A percentile compares a stretch with the other conserved stretches of the same genome.
Conservation (phyloP, 768 basidiomycete genomes). For the Jaapia argillacea region DNA sequence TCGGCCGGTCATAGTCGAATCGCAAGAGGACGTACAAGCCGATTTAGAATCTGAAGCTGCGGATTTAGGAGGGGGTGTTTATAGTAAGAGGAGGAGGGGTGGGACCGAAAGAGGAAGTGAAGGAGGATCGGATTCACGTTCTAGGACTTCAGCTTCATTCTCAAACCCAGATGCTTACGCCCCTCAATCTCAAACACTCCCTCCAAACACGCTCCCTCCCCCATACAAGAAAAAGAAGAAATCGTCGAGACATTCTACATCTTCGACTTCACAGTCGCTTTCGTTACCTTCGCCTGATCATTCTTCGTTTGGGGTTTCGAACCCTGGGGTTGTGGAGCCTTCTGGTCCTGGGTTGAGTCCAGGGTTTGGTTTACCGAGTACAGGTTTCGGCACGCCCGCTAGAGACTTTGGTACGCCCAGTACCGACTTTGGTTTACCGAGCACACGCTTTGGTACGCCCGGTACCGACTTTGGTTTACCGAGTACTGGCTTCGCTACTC, state of each 20-base stretch:
- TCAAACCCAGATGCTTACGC: slow-evolving; percentile 20
- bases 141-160: slow-evolving; percentile 45
- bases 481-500: too few species aligned
- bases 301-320: slow-evolving; percentile 17
- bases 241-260: slow-evolving; percentile 21
- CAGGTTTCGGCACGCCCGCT: too few species aligned
- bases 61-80: slow-evolving; percentile 51
- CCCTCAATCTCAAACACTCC: slow-evolving; percentile 13
- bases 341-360: slow-evolving; percentile 25
- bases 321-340: slow-evolving; percentile 8
- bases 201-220: slow-evolving; percentile 3
- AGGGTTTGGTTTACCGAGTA: too few species aligned
- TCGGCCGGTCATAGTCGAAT: slow-evolving; percentile 1
- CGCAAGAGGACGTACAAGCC: slow-evolving; percentile 11
- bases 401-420: too few species aligned
- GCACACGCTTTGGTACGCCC: too few species aligned
- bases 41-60: slow-evolving; percentile 38
- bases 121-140: slow-evolving; percentile 48
- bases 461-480: too few species aligned
- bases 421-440: too few species aligned
- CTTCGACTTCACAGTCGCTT: slow-evolving; percentile 34
- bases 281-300: slow-evolving; percentile 32
- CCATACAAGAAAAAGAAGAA: slow-evolving; percentile 11
- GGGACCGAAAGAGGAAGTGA: slow-evolving; percentile 20
- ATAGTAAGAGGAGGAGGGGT: slow-evolving; percentile 23